Percentiles rank a stretch among this genome's conserved stretches.
Conservation (phyloP, 306 rosid genomes). For the Astragalus glycyphyllos region DNA sequence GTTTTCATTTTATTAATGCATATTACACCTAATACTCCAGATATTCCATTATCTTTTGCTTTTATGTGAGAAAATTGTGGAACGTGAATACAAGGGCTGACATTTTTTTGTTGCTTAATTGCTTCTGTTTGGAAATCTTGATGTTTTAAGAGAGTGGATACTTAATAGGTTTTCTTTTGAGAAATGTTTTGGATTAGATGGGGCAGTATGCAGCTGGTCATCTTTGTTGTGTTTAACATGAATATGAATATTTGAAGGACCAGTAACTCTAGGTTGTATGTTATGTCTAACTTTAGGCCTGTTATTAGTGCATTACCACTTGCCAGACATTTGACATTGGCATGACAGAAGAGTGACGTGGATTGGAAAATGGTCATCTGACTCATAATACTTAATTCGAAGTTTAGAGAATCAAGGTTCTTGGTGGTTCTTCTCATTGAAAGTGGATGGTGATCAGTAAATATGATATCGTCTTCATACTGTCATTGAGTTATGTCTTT, state of each 20-base stretch:
- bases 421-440: constrained; percentile 32
- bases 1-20: constrained; percentile 26
- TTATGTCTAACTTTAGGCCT: constrained; percentile 18
- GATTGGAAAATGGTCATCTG: constrained; percentile 8
- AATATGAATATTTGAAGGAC: constrained; percentile 21
- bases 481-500: constrained; percentile 27
- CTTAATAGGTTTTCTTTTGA: constrained; percentile 19
- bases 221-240: constrained; percentile 20
- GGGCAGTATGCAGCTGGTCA: constrained; percentile 15
- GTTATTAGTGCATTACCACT: constrained; percentile 6
- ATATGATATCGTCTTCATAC: constrained; percentile 10
- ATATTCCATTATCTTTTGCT: constrained; percentile 2
- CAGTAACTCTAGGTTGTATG: constrained; percentile 12
- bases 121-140: constrained; percentile 22
- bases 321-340: constrained; percentile 8
- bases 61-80: constrained; percentile 25
- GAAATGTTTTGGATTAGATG: constrained; percentile 15
- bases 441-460: constrained; percentile 22
- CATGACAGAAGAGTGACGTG: constrained; percentile 7
- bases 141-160: constrained; percentile 3
- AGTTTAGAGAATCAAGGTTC: constrained; percentile 19
- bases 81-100: constrained; percentile 18
- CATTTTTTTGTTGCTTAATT: constrained; percentile 25
- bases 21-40: neutral
- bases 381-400: neutral